Conservation (phyloP, 768 basidiomycete genomes). For the Boletus rufocinnamomeus region DNA sequence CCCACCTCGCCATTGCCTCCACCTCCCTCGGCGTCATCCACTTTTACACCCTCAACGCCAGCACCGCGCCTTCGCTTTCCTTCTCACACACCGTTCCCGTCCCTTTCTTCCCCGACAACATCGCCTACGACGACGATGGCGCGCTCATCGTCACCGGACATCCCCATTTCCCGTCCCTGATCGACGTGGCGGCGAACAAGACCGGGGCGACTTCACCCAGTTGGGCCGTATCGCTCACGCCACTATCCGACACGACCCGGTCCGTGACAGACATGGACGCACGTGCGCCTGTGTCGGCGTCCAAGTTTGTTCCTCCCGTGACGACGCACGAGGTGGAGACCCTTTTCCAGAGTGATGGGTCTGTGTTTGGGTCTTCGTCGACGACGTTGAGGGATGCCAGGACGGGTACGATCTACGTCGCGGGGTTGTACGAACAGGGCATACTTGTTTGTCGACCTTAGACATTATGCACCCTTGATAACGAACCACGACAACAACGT, state of each 20-base stretch:
- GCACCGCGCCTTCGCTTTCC: slow-evolving; percentile 34
- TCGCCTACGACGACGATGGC: slow-evolving; percentile 51
- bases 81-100: slow-evolving; percentile 42
- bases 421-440: slow-evolving; percentile 61
- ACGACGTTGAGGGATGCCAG: slow-evolving; percentile 54
- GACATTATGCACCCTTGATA: not conserved
- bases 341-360: slow-evolving; percentile 75
- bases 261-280: slow-evolving; percentile 1
- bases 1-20: slow-evolving; percentile 58
- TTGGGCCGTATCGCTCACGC: slow-evolving; percentile 56
- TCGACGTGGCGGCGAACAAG: slow-evolving; percentile 46
- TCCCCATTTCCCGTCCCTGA: slow-evolving; percentile 59
- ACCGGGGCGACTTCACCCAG: slow-evolving; percentile 48
- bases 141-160: slow-evolving; percentile 64
- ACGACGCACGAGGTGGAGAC: slow-evolving; percentile 51
- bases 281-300: slow-evolving; percentile 45
- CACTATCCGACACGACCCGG: slow-evolving; percentile 2
- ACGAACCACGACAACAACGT: not conserved
- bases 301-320: slow-evolving; percentile 39
- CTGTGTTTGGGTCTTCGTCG: slow-evolving; percentile 53
- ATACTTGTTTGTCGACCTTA: slow-evolving; percentile 50
- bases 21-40: slow-evolving; percentile 48
- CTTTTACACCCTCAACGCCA: slow-evolving; percentile 52
- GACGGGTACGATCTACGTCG: slow-evolving; percentile 52
- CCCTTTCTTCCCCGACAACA: slow-evolving; percentile 66